phyloP scores from a whole-genome alignment of 257 asterid genomes.

The Solanum virginianum region DNA sequence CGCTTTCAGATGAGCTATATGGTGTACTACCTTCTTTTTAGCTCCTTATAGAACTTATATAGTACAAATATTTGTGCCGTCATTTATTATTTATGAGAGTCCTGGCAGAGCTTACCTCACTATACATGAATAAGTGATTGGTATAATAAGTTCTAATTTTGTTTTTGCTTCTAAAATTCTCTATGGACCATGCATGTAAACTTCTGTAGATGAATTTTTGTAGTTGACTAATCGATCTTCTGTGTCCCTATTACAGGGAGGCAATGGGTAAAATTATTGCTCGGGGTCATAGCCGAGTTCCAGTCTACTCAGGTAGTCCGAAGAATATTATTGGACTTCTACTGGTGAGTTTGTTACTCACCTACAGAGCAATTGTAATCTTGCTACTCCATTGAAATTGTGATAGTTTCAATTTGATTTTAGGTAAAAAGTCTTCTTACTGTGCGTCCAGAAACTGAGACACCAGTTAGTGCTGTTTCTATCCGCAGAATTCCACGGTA shows the following conservation, averaged over 20 bases:
- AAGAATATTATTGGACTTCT: constrained; percentile 71
- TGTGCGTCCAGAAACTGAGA: constrained; percentile 75
- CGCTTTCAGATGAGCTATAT: not conserved
- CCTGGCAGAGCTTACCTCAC: not conserved
- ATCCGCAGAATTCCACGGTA: constrained; percentile 86
- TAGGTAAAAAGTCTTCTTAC: constrained; percentile 88
- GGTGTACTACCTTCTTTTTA: not conserved
- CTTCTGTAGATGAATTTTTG: not conserved
- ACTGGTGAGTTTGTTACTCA: constrained; percentile 30
- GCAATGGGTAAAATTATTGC: constrained; percentile 80
- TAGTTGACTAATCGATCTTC: not conserved
- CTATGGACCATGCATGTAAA: not conserved
- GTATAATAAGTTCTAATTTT: not conserved
- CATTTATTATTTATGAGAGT: not conserved
- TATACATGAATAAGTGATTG: not conserved
- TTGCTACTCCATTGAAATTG: not conserved
- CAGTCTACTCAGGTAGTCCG: constrained; percentile 68
- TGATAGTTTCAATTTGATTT: not conserved
- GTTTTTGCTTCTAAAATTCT: not conserved
- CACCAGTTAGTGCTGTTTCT: constrained; percentile 81
- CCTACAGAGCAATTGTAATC: not conserved
- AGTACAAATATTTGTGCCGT: not conserved
- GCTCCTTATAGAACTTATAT: not conserved
- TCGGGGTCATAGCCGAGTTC: constrained; percentile 93
- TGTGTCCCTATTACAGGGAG: constrained; percentile 42